Evolutionary conservation across 2,329 filamentous ascomycete species (phyloP).

Genomic region (Bipolaris oryzae): DNA sequence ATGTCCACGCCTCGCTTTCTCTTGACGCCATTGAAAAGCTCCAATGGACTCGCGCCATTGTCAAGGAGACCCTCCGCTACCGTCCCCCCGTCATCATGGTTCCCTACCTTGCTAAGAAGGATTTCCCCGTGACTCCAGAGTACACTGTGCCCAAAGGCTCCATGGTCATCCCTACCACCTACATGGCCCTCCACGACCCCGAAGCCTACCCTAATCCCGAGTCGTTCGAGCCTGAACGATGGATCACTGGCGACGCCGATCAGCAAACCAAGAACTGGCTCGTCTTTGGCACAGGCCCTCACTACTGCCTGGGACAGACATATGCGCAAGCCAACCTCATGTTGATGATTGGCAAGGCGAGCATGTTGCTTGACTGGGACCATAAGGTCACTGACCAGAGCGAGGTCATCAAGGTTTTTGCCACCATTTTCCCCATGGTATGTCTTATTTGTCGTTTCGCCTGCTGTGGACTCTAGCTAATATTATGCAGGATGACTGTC

Average conservation of each 20-base stretch:
- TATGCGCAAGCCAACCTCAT: constrained; percentile 91
- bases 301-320: constrained; percentile 93
- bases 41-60: constrained; percentile 87
- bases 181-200: constrained; percentile 87
- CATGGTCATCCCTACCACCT: constrained; percentile 93
- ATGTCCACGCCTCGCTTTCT: constrained; percentile 71
- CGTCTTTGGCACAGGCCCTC: constrained; percentile 92
- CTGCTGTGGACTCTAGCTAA: constrained; percentile 22
- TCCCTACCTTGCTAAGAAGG: constrained; percentile 91
- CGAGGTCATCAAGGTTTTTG: constrained; percentile 98
- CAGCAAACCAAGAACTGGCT: constrained; percentile 94
- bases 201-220: constrained; percentile 92
- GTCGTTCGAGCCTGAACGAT: constrained; percentile 60
- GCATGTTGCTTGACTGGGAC: constrained; percentile 84
- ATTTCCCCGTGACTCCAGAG: constrained; percentile 83
- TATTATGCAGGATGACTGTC: constrained; percentile 74
- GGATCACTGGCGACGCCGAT: constrained; percentile 85
- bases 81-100: constrained; percentile 97
- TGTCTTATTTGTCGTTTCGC: constrained; percentile 42
- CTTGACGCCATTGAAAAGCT: constrained; percentile 89
- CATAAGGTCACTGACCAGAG: constrained; percentile 83
- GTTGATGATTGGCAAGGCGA: constrained; percentile 87
- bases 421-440: constrained; percentile 96
- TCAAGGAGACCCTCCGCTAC: constrained; percentile 73
- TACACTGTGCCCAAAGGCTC: constrained; percentile 96